Evolutionary conservation across 192 early-diverging fungal genomes (phyloP).

Genomic region (Fimicolochytrium jonesii): DNA sequence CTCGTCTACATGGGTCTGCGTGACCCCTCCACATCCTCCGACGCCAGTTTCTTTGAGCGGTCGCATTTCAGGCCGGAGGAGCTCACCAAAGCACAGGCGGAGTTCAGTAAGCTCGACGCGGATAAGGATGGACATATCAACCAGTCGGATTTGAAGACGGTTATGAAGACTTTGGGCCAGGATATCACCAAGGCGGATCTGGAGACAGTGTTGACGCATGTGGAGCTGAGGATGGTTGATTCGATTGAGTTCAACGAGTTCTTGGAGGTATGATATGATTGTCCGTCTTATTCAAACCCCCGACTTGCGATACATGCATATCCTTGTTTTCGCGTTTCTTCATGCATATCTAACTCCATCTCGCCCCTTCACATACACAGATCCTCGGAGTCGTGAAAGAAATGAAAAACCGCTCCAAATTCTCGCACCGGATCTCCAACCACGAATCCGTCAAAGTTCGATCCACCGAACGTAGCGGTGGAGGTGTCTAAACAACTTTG

Average conservation of each 20-base stretch:
- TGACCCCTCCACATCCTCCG: neutral
- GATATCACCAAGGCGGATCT: constrained; percentile 47
- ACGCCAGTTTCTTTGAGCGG: constrained; percentile 35
- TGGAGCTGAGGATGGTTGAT: constrained; percentile 52
- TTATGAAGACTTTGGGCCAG: constrained; percentile 51
- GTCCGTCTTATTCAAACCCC: neutral
- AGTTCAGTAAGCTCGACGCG: constrained; percentile 52
- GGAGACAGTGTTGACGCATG: constrained; percentile 45
- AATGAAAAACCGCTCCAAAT: constrained; percentile 42
- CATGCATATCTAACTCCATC: neutral
- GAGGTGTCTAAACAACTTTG: constrained; percentile 39
- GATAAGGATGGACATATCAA: constrained; percentile 58
- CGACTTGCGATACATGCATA: neutral
- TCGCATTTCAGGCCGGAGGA: constrained; percentile 63
- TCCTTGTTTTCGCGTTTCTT: neutral
- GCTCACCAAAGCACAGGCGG: constrained; percentile 49
- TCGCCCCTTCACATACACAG: constrained; percentile 12
- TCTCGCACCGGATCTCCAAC: constrained; percentile 35
- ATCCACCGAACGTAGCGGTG: constrained; percentile 36
- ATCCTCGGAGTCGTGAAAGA: constrained; percentile 62
- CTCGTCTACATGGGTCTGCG: constrained; percentile 90
- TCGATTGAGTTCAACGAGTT: constrained; percentile 70
- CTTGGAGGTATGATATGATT: constrained; percentile 37
- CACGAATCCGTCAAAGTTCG: constrained; percentile 29
- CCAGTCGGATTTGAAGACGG: constrained; percentile 45